These are phyloP conservation scores for Peniophora sp. DNA, from an alignment of 1,284 basidiomycete species.

Conservation along the genomic window DNA sequence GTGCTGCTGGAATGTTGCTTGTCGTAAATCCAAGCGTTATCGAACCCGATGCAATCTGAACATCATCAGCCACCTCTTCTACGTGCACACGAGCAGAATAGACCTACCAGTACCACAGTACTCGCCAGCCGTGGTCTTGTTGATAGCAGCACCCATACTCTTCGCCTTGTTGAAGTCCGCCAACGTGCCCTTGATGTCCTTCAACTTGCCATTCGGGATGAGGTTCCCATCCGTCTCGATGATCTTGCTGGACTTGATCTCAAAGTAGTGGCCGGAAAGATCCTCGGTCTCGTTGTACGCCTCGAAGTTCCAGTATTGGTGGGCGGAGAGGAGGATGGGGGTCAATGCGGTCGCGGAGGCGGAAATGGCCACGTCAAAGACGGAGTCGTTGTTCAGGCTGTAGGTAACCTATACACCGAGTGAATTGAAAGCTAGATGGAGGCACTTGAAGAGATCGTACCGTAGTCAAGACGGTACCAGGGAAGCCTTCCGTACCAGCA, in stretches of 20 bases:
- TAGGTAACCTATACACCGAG: conserved; percentile 24
- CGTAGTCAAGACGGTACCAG: conserved; percentile 32
- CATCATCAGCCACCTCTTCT: not conserved
- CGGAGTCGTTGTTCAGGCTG: conserved; percentile 19
- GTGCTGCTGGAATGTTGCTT: conserved; percentile 16
- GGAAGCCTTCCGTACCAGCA: conserved; percentile 37
- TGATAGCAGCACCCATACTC: conserved; percentile 30
- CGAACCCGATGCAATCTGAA: conserved; percentile 34
- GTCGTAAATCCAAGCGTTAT: conserved; percentile 41
- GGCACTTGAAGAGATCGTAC: conserved; percentile 13
- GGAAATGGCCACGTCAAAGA: conserved; percentile 32
- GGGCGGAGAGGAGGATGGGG: conserved; percentile 38
- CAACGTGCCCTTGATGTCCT: conserved; percentile 28
- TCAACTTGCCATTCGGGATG: conserved; percentile 35
- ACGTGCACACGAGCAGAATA: not conserved
- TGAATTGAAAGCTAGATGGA: not conserved
- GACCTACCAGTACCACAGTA: conserved; percentile 35
- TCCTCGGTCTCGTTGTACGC: conserved; percentile 36
- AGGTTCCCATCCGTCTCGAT: conserved; percentile 35
- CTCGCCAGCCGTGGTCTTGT: conserved; percentile 23
- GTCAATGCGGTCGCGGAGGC: conserved; percentile 31
- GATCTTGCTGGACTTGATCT: conserved; percentile 29
- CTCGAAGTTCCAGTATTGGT: conserved; percentile 41
- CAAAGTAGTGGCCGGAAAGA: conserved; percentile 29
- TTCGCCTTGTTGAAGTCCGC: conserved; percentile 37